Conservation (phyloP, 805 yeast genomes). For the Spathaspora passalidarum region DNA sequence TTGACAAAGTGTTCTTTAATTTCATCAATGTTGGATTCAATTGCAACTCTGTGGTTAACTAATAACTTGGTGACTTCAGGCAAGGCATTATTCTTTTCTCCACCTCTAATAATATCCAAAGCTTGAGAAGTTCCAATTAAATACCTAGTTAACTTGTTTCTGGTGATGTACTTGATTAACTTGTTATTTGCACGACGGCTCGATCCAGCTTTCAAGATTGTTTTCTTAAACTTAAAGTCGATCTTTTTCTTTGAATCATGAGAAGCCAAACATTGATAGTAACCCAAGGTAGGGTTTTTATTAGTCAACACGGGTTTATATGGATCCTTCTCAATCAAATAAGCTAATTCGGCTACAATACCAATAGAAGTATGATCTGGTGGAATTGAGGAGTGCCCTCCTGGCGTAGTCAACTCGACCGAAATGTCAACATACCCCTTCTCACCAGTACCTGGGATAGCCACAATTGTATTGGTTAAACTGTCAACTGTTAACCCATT, state of each 20-base stretch:
- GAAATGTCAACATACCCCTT: conserved; percentile 46
- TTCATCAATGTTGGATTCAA: conserved; percentile 25
- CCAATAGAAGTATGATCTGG: conserved; percentile 83
- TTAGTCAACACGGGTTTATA: conserved; percentile 44
- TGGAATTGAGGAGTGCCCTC: conserved; percentile 79
- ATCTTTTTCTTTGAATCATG: conserved; percentile 27
- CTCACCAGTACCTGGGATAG: conserved; percentile 46
- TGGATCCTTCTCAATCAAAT: conserved; percentile 56
- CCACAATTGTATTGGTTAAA: conserved; percentile 56
- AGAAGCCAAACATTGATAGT: conserved; percentile 63
- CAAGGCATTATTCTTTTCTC: conserved; percentile 40
- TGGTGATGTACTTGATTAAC: conserved; percentile 20
- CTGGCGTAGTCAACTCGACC: conserved; percentile 55
- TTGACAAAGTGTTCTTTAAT: conserved; percentile 19
- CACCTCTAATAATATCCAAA: conserved; percentile 33
- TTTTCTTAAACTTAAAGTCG: conserved; percentile 24
- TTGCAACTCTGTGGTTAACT: conserved; percentile 35
- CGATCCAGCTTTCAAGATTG: conserved; percentile 34
- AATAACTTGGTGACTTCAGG: conserved; percentile 33
- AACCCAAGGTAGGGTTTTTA: conserved; percentile 57
- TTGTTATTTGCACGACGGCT: conserved; percentile 32
- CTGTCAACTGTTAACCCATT: conserved; percentile 49
- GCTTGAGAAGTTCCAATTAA: conserved; percentile 37
- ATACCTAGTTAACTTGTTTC: conserved; percentile 22
- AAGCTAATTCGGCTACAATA: conserved; percentile 56